Evolutionary conservation across 1,139 yeast species (phyloP), one percentile per base, ranked within the genome.

Genomic region (Pichia sp.): DNA sequence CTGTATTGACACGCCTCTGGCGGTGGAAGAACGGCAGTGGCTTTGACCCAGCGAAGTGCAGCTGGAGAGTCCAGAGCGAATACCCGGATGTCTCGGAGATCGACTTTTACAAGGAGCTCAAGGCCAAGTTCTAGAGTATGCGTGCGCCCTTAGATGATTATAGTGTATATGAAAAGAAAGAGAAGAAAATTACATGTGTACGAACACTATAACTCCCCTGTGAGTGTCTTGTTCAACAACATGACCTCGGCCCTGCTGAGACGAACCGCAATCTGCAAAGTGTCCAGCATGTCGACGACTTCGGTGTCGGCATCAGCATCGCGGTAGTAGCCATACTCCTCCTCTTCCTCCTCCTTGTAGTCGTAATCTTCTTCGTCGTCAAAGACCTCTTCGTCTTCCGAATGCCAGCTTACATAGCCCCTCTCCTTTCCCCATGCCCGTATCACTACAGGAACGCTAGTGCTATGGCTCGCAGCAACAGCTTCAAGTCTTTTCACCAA

Each of bases 61-160:
- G 62, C n/a, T 71, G 74, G 74, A 64, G 74, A 54, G 68, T 71
- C 8, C 57, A 59, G 4, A 45, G 60, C 4, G 67, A 63, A 4
- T 59, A 58, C 32, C 63, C 71, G 1, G 73, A 71, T 49, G 60
- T 70, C 47, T 57, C 64, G 19, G 62, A 69, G 19, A 59, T 71
- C 69, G 71, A 72, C 57, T 62, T 43, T 26, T 52, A 53, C 59
- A 64, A 52, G 16, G 51, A 46, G n/a, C 5, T 26, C 2, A 32
- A 40, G 16, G 26, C 34, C 19, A 16, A 30, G 16, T 10, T 45
- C 26, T 23, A 23, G 26, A 23, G 26, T 23, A 23, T 23, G 4
- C 26, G 26, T 23, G 26, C 26, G 26, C 26, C 26, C 4, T 45
- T 45, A 29, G 34, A 31, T 29, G 7, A 29, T 1, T n/a, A 45